Evolutionary conservation across 1,139 yeast species (phyloP).

Genomic region (Geotrichum candidum): DNA sequence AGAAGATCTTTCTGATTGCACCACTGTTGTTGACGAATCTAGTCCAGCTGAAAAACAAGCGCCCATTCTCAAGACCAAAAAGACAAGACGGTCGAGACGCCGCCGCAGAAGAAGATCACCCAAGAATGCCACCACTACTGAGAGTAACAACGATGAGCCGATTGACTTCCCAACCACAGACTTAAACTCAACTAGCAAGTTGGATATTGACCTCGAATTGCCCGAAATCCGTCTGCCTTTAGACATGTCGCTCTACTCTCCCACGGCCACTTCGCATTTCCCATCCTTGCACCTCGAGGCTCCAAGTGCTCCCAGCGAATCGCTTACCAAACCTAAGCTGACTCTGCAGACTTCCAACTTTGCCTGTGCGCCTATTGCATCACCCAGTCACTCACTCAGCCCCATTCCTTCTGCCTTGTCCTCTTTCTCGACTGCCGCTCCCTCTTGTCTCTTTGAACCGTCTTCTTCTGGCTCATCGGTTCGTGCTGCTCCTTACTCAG

Average conservation of each 20-base stretch:
- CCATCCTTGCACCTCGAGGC: not conserved
- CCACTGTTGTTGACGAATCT: not conserved
- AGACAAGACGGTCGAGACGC: not conserved
- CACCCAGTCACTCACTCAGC: not conserved
- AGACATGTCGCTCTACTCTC: not conserved
- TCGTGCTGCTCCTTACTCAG: not conserved
- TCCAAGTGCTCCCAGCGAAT: not conserved
- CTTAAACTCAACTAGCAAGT: not conserved
- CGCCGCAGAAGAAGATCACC: slow-evolving; percentile 1
- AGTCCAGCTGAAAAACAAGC: not conserved
- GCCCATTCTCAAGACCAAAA: not conserved
- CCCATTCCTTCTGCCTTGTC: not conserved
- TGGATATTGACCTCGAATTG: not conserved
- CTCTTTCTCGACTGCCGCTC: not conserved
- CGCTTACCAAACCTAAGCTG: not conserved
- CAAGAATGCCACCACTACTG: not conserved
- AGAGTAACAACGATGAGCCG: not conserved
- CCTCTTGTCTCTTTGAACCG: too few species aligned
- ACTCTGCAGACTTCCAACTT: not conserved
- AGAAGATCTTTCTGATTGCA: not conserved
- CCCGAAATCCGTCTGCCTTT: not conserved
- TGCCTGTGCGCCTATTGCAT: not conserved
- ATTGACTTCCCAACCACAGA: not conserved
- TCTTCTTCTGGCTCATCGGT: not conserved
- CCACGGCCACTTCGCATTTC: not conserved